Evolutionary conservation across 257 asterid genomes (phyloP), one percentile per base, ranked within the genome.

Genomic region (Ajuga chamaepitys): DNA sequence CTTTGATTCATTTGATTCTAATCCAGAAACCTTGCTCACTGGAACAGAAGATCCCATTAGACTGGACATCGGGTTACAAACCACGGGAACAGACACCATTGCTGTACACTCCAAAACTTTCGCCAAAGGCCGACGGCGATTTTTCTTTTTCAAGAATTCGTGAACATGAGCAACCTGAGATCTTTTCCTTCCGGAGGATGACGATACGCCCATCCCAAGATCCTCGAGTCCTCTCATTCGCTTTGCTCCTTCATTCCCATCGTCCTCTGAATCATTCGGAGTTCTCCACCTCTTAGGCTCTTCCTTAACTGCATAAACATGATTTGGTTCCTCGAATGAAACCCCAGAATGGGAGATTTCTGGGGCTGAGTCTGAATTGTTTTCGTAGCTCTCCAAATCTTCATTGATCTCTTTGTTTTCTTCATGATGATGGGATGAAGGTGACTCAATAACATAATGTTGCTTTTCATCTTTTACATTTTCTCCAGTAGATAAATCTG

Each of bases 191-290:
- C 83, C 87, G 41, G 70, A 58, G 3, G 94, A 81, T 46, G 95
- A 68, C 12, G 75, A 65, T 1, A 76, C 85, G 10, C 81, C 84
- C 82, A 79, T 71, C 21, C 95, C 95, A 34, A 87, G 63, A 74
- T 90, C 95, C 71, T 83, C 80, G 26, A 94, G 89, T 56, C 99
- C 96, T 80, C 72, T 74, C 95, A 85, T 94, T 4, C 95, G 93
- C 68, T 82, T 85, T 38, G 72, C 73, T 38, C 92, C 88, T 72
- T 77, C 91, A 3, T 73, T 72, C 67, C 85, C 96, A 77, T 86
- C 92, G 30, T 94, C 99, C 72, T 89, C 97, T 3, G 95, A 86
- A 62, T 80, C 96, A 68, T 83, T 82, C 17, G 87, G 87, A 47
- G 81, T 82, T 78, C 75, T 81, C 62, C 80, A 64, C 53, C 70